Conservation (phyloP, 345 rosid species). For the Lepidium didymum region DNA sequence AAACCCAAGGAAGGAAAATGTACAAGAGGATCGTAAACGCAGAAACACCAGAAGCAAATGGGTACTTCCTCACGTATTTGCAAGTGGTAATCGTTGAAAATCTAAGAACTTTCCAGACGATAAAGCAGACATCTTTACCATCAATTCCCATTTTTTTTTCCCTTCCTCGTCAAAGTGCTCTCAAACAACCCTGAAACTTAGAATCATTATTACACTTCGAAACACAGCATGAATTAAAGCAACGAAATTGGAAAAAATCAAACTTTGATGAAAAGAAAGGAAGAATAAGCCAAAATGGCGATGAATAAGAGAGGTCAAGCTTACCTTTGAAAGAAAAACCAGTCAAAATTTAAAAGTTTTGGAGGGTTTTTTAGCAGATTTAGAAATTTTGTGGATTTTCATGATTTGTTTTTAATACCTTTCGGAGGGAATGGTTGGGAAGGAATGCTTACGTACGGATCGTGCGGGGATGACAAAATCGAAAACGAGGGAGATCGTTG, state of each 20-base stretch:
- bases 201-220: background rate
- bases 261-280: background rate
- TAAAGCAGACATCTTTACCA: constrained; percentile 35
- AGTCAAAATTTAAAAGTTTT: constrained; percentile 22
- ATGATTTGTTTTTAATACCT: background rate
- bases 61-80: constrained; percentile 35
- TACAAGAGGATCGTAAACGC: constrained; percentile 36
- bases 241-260: background rate
- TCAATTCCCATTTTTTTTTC: constrained; percentile 39
- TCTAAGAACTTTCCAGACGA: constrained; percentile 36
- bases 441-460: constrained; percentile 17
- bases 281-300: background rate
- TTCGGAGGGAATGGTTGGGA: background rate
- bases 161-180: background rate
- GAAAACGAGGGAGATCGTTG: constrained; percentile 21
- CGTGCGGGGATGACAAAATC: constrained; percentile 26
- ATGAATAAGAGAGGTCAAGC: constrained; percentile 24
- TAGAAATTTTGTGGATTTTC: background rate
- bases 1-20: constrained; percentile 44
- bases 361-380: constrained; percentile 2
- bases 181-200: background rate
- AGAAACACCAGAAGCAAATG: constrained; percentile 36
- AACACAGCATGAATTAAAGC: background rate
- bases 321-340: constrained; percentile 27
- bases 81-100: constrained; percentile 28